A percentile compares a stretch with the other conserved stretches of the same genome.
Evolutionary conservation across 2,329 filamentous ascomycete species (phyloP).

Genomic region (Dactylellina cionopaga): DNA sequence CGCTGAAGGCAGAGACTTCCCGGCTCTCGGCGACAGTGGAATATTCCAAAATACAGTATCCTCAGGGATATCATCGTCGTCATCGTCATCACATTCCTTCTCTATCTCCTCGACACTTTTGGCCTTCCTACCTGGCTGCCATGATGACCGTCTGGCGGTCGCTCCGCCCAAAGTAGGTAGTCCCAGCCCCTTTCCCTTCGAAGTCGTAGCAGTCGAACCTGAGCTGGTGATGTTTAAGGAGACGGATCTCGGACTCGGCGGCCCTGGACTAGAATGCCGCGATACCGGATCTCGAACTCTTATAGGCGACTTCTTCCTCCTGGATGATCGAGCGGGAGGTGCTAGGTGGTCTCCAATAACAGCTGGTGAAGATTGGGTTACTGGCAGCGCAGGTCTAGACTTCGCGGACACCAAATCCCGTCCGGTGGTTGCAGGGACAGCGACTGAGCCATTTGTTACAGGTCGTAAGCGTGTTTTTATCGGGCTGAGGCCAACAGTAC

Average conservation of each 20-base stretch:
- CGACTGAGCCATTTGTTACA: slow-evolving; percentile 22
- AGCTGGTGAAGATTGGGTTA: slow-evolving; percentile 43
- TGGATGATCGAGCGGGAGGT: slow-evolving; percentile 28
- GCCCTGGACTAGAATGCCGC: slow-evolving; percentile 46
- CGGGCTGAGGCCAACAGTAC: slow-evolving; percentile 15
- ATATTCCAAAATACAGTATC: slow-evolving; percentile 83
- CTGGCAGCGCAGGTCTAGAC: slow-evolving; percentile 20
- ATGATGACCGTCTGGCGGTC: slow-evolving; percentile 64
- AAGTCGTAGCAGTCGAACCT: slow-evolving; percentile 10
- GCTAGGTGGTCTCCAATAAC: slow-evolving; percentile 37
- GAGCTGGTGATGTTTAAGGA: slow-evolving; percentile 33
- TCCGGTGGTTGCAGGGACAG: slow-evolving; percentile 11
- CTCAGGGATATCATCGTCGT: slow-evolving; percentile 78
- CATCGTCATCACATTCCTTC: slow-evolving; percentile 79
- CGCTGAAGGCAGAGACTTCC: slow-evolving; percentile 68
- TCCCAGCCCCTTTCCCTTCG: slow-evolving; percentile 24
- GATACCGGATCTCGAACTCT: slow-evolving; percentile 41
- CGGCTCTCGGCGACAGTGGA: slow-evolving; percentile 78
- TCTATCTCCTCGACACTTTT: slow-evolving; percentile 78
- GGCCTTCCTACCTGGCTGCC: slow-evolving; percentile 73
- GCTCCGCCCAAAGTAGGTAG: slow-evolving; percentile 26
- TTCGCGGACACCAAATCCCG: slow-evolving; percentile 40
- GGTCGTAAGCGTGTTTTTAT: slow-evolving; percentile 39
- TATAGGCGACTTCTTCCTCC: slow-evolving; percentile 46
- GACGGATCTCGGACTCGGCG: slow-evolving; percentile 45